Conservation (phyloP, 2,329 filamentous ascomycete species). For the Fusarium kyushuense region DNA sequence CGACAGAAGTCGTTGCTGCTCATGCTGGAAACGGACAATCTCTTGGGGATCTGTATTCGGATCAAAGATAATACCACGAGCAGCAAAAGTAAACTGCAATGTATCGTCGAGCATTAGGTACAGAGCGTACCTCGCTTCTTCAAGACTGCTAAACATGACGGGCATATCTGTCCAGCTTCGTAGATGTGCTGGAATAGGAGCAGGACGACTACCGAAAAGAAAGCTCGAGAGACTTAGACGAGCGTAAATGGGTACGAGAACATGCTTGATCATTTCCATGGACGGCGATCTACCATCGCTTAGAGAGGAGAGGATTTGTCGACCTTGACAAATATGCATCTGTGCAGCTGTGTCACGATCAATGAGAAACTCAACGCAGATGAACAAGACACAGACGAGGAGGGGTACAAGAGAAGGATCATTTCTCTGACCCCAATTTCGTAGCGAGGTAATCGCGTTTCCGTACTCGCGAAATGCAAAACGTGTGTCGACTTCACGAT, state of each 20-base stretch:
- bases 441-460: slow-evolving; percentile 59
- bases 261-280: slow-evolving; percentile 55
- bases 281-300: slow-evolving; percentile 46
- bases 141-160: slow-evolving; percentile 51
- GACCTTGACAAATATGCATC: slow-evolving; percentile 59
- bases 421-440: slow-evolving; percentile 52
- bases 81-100: slow-evolving; percentile 53
- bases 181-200: slow-evolving; percentile 53
- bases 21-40: slow-evolving; percentile 44
- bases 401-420: slow-evolving; percentile 52
- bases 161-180: slow-evolving; percentile 51
- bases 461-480: slow-evolving; percentile 58
- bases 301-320: slow-evolving; percentile 56
- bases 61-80: slow-evolving; percentile 45
- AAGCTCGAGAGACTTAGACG: slow-evolving; percentile 57
- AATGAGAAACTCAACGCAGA: slow-evolving; percentile 66
- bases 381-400: slow-evolving; percentile 63
- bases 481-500: slow-evolving; percentile 33
- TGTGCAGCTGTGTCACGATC: slow-evolving; percentile 61
- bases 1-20: slow-evolving; percentile 52
- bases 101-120: slow-evolving; percentile 57
- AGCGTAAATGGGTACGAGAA: slow-evolving; percentile 59
- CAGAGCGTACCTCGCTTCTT: slow-evolving; percentile 50
- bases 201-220: slow-evolving; percentile 55
- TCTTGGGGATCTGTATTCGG: slow-evolving; percentile 43